Percentiles rank a stretch among this genome's conserved stretches.
phyloP scores from a whole-genome alignment of 2,329 filamentous ascomycete species.

The Leptographium radiaticola region DNA sequence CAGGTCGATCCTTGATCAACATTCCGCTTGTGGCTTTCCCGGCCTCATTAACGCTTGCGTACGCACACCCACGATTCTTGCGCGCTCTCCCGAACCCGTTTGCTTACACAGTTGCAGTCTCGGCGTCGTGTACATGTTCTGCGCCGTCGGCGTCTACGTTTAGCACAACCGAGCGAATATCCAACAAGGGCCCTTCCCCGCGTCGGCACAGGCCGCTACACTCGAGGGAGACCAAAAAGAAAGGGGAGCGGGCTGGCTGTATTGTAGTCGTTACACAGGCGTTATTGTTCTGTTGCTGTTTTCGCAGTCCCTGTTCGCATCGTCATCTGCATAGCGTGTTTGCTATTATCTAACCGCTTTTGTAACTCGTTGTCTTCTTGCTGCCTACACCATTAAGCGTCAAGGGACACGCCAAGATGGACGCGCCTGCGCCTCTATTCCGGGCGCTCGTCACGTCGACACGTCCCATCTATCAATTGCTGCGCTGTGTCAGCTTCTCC shows the following conservation, averaged over 20 bases:
- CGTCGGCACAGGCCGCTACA: too few relatives aligned
- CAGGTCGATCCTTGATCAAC: slow-evolving; percentile 72
- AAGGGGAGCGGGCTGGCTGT: slow-evolving; percentile 16
- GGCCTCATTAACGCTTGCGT: slow-evolving; percentile 84
- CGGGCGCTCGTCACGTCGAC: slow-evolving; percentile 67
- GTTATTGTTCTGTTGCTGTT: neutral
- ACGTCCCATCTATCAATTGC: slow-evolving; percentile 54
- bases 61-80: slow-evolving; percentile 23
- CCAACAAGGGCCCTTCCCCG: neutral
- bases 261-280: slow-evolving; percentile 21
- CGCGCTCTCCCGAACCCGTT: neutral
- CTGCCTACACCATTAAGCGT: neutral
- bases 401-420: slow-evolving; percentile 3
- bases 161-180: slow-evolving; percentile 27
- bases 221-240: neutral
- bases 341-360: neutral
- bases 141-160: slow-evolving; percentile 96
- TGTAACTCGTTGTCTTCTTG: neutral
- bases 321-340: neutral
- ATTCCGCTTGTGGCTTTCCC: slow-evolving; percentile 70
- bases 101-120: slow-evolving; percentile 41
- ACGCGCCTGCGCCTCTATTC: slow-evolving; percentile 41
- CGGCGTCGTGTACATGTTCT: slow-evolving; percentile 97
- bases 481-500: slow-evolving; percentile 46
- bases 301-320: neutral